Evolutionary conservation across 2,329 filamentous ascomycete species (phyloP).

Genomic region (Cercospora brassicicola): DNA sequence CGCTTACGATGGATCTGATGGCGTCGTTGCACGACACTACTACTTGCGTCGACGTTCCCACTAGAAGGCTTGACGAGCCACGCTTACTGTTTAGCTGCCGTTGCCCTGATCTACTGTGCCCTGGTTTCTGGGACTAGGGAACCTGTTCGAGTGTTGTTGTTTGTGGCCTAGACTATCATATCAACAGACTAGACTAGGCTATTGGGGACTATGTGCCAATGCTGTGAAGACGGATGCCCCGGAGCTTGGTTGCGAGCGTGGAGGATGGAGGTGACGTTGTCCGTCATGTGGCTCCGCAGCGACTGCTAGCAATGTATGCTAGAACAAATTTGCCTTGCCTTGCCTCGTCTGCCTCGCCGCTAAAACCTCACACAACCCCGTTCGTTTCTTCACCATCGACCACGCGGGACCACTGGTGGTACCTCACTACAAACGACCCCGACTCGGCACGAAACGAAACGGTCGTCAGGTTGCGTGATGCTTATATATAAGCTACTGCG

Average conservation of each 20-base stretch:
- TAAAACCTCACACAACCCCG: background rate
- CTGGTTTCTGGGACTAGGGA: background rate
- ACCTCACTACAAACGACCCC: background rate
- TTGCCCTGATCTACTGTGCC: conserved; percentile 5
- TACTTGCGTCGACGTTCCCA: conserved; percentile 4
- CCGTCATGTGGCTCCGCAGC: conserved; percentile 6
- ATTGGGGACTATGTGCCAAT: background rate
- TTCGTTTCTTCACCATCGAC: background rate
- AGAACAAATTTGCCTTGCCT: background rate
- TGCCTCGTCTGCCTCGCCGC: background rate
- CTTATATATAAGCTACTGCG: conserved; percentile 7
- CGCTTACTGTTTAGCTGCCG: conserved; percentile 10
- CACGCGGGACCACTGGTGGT: background rate
- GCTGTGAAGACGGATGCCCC: background rate
- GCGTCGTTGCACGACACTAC: conserved; percentile 18
- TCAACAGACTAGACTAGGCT: background rate
- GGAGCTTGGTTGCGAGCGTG: background rate
- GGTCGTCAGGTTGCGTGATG: background rate
- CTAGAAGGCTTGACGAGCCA: conserved; percentile 5
- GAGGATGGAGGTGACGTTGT: conserved; percentile 6
- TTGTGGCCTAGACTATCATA: background rate
- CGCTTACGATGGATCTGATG: conserved; percentile 15
- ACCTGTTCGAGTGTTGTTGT: background rate
- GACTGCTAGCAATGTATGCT: background rate
- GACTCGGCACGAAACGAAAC: background rate